Base-by-base conservation (phyloP, 345 rosid genomes). In the Microcos paniculata region DNA sequence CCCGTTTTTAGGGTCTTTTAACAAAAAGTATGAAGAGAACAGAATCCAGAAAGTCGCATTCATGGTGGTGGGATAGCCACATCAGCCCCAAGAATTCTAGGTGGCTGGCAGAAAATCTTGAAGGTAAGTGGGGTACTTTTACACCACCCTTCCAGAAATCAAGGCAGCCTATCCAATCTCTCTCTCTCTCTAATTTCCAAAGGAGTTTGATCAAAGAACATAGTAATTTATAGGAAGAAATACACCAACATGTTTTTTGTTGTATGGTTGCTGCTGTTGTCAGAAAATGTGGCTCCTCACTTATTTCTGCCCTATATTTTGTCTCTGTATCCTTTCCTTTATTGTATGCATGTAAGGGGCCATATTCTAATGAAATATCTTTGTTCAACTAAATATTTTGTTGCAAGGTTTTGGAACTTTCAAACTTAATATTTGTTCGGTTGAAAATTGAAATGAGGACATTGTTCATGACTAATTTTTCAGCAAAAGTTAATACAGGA, bases 61-160 rank as follows among this genome's bases (percentile, higher is more conserved):
- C 77, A 49, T 66, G 55, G 64, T 67, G 69, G 79, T 84, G 86
- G 82, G 84, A 84, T 80, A 80, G 85, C 74, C 80, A 81, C 42
- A 76, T 79, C 62, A 78, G 80, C 55, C 69, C 87, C 35, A 77
- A 77, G 78, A 86, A 82, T 66, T 83, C 88, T 6, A 79, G 67
- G 72, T 87, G 86, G 89, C 87, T 87, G 46, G 79, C 85, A 9
- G 88, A 85, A 63, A 82, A 88, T 83, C 85, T 87, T 1, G 84
- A 84, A 57, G 89, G 93, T 89, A 46, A 35, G 40, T 35, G 6
- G 40, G 40, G 1, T 35, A 35, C 40, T 35, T 7, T 35, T 35
- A 35, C 40, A 35, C 40, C 40, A 35, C 40, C 40, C 40, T 35
- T 35, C 40, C 23, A 18, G 21, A 52, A 7, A 19, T 52, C 57